Evolutionary conservation across 1,284 basidiomycete species (phyloP).

Genomic region (Termitomyces sp.): DNA sequence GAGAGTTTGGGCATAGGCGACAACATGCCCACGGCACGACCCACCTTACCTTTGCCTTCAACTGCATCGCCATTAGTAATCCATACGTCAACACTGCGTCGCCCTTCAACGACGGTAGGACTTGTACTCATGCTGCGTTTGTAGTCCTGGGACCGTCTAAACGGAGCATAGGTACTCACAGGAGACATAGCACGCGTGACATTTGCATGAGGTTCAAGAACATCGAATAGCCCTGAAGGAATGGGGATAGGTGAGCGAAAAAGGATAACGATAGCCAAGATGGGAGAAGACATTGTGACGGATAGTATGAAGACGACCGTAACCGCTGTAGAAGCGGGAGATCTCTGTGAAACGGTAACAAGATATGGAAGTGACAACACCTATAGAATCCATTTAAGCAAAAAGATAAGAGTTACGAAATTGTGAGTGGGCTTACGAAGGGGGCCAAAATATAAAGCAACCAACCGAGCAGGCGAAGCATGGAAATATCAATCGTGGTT

Average conservation of each 20-base stretch:
- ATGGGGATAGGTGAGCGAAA: conserved; percentile 59
- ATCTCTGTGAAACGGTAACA: conserved; percentile 37
- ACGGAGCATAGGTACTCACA: conserved; percentile 30
- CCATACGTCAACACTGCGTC: conserved; percentile 69
- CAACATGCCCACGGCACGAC: conserved; percentile 55
- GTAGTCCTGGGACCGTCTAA: conserved; percentile 47
- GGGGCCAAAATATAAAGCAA: conserved; percentile 61
- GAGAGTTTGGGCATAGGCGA: conserved; percentile 58
- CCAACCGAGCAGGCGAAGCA: conserved; percentile 53
- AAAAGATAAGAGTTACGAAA: background rate
- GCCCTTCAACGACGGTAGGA: conserved; percentile 60
- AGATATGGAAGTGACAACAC: conserved; percentile 56
- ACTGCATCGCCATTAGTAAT: conserved; percentile 60
- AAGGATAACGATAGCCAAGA: conserved; percentile 55
- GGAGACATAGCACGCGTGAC: conserved; percentile 39
- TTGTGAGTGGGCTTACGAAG: conserved; percentile 39
- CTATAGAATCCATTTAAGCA: conserved; percentile 28
- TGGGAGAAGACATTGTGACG: conserved; percentile 58
- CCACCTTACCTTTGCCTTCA: conserved; percentile 54
- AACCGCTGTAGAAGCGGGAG: conserved; percentile 29
- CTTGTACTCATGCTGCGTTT: conserved; percentile 59
- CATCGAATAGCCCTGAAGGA: conserved; percentile 57
- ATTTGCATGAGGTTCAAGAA: conserved; percentile 39
- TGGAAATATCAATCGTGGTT: conserved; percentile 47
- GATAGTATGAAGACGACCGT: conserved; percentile 54